Percentiles rank a stretch among this genome's conserved stretches.
phyloP scores from a whole-genome alignment of 2,329 filamentous ascomycete genomes.

The Colletotrichum melonis region DNA sequence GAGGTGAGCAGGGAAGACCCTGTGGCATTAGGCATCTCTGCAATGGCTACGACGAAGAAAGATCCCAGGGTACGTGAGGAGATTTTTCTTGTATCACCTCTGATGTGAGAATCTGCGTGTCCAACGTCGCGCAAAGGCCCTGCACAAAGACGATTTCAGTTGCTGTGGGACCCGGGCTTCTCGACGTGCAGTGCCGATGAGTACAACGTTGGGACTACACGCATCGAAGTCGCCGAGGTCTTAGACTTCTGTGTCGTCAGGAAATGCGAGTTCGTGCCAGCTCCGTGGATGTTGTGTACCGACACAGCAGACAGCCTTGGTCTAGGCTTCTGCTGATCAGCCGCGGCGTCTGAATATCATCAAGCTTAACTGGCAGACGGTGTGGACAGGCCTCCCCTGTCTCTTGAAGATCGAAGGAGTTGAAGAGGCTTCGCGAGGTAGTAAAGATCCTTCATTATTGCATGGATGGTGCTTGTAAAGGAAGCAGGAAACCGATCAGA shows the following conservation, averaged over 20 bases:
- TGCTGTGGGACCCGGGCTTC: background rate
- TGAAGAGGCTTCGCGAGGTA: background rate
- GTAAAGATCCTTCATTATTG: background rate
- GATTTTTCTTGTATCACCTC: background rate
- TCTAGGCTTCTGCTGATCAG: background rate
- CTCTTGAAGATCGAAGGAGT: background rate
- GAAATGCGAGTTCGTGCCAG: too few species aligned
- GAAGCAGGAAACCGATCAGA: background rate
- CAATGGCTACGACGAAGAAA: background rate
- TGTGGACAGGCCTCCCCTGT: background rate
- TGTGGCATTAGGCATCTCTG: background rate
- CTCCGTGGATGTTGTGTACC: background rate
- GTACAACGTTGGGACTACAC: too few species aligned
- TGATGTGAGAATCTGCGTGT: background rate
- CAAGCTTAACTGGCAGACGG: background rate
- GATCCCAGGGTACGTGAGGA: background rate
- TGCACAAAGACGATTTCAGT: background rate
- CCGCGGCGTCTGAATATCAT: background rate
- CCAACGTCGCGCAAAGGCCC: background rate
- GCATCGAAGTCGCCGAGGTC: background rate
- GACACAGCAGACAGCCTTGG: background rate
- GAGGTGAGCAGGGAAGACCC: constrained; percentile 2
- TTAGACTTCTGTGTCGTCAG: background rate
- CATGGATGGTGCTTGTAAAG: constrained; percentile 11
- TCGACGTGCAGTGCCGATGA: background rate